Conservation (phyloP, 2,329 filamentous ascomycete genomes). For the Aspergillus cejpii region DNA sequence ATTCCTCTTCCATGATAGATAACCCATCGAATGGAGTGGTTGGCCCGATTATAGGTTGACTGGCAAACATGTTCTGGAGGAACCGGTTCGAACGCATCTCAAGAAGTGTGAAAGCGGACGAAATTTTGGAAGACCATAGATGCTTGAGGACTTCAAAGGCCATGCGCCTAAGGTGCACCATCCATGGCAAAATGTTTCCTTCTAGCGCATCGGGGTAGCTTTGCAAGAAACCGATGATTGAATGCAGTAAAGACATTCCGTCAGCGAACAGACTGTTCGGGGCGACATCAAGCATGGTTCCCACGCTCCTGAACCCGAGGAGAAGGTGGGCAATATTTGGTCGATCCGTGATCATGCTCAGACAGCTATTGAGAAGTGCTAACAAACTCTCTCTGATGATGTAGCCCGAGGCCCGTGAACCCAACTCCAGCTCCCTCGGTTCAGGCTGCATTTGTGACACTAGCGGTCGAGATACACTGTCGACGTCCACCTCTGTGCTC, state of each 20-base stretch:
- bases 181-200: conserved; percentile 58
- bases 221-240: conserved; percentile 64
- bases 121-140: conserved; percentile 77
- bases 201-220: conserved; percentile 60
- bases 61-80: conserved; percentile 67
- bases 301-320: conserved; percentile 75
- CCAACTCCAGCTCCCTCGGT: conserved; percentile 65
- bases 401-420: conserved; percentile 64
- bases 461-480: conserved; percentile 70
- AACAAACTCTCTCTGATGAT: conserved; percentile 77
- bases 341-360: conserved; percentile 65
- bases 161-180: conserved; percentile 61
- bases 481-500: conserved; percentile 70
- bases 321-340: conserved; percentile 87
- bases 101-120: conserved; percentile 64
- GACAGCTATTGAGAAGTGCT: conserved; percentile 74
- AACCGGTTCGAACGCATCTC: conserved; percentile 76
- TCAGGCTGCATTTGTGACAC: conserved; percentile 59
- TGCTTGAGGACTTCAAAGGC: conserved; percentile 67
- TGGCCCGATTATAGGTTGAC: conserved; percentile 63
- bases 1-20: conserved; percentile 54
- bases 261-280: conserved; percentile 63
- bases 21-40: conserved; percentile 68
- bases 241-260: conserved; percentile 74
- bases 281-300: conserved; percentile 62